These are phyloP conservation scores for Teratosphaeria gauchensis DNA, from an alignment of 2,329 filamentous ascomycete species.

Conservation along the genomic window DNA sequence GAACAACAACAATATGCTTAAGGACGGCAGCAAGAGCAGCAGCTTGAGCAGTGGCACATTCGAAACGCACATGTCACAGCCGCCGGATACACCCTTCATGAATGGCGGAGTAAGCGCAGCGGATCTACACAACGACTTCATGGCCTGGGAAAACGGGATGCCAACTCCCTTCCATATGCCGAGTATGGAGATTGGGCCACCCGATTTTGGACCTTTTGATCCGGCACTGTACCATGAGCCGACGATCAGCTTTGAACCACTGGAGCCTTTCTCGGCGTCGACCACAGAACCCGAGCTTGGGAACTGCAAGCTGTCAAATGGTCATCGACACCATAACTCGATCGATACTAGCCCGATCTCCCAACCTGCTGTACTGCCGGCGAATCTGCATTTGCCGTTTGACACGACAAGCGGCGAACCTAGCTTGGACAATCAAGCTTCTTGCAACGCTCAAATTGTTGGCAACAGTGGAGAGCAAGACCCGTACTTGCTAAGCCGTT, in stretches of 20 bases:
- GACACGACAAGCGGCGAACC: constrained; percentile 21
- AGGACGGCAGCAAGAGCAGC: constrained; percentile 7
- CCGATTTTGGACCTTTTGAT: constrained; percentile 19
- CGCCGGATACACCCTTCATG: constrained; percentile 7
- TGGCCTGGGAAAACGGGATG: constrained; percentile 21
- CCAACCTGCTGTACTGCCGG: constrained; percentile 9
- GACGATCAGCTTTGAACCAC: constrained; percentile 15
- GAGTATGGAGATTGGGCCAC: constrained; percentile 12
- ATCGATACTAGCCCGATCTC: constrained; percentile 19
- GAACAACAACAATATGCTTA: constrained; percentile 6
- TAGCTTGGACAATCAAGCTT: constrained; percentile 23
- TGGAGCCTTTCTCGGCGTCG: constrained; percentile 19
- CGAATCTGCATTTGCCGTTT: constrained; percentile 17
- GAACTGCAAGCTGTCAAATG: constrained; percentile 4
- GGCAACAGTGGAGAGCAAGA: constrained; percentile 25
- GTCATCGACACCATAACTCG: constrained; percentile 9
- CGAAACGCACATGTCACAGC: constrained; percentile 4
- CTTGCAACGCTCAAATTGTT: constrained; percentile 24
- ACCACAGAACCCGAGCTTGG: constrained; percentile 6
- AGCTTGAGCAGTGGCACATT: constrained; percentile 11
- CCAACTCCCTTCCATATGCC: constrained; percentile 17
- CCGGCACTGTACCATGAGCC: constrained; percentile 21
- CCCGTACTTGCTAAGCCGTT: constrained; percentile 24
- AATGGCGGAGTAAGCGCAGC: constrained; percentile 12
- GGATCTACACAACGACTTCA: constrained; percentile 18